Conservation (phyloP, 2,329 filamentous ascomycete genomes). For the Elsinoe batatas region DNA sequence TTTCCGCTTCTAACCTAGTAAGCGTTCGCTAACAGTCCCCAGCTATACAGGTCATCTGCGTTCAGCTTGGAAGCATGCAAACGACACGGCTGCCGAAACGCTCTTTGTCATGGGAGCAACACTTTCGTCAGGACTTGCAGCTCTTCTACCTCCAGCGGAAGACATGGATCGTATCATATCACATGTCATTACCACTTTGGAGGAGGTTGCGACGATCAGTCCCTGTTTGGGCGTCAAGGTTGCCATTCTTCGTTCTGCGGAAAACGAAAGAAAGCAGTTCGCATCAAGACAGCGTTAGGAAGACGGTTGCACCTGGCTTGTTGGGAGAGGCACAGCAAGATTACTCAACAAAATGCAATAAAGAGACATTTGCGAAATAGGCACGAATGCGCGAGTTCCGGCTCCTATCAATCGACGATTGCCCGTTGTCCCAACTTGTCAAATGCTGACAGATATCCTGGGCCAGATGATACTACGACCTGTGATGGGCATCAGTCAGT, state of each 20-base stretch:
- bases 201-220: slow-evolving; percentile 48
- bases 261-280: slow-evolving; percentile 4
- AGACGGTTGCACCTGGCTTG: background rate
- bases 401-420: background rate
- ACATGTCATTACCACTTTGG: slow-evolving; percentile 65
- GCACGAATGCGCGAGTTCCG: background rate
- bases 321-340: background rate
- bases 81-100: slow-evolving; percentile 74
- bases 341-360: background rate
- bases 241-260: background rate
- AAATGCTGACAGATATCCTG: background rate
- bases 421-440: background rate
- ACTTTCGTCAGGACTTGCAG: slow-evolving; percentile 63
- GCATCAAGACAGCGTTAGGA: background rate
- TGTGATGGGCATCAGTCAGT: background rate
- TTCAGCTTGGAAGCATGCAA: slow-evolving; percentile 75
- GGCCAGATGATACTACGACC: background rate
- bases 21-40: slow-evolving; percentile 16
- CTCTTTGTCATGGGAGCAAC: slow-evolving; percentile 76
- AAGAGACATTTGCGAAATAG: background rate
- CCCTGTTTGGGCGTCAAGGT: slow-evolving; percentile 6
- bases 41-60: slow-evolving; percentile 75
- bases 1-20: slow-evolving; percentile 18
- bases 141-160: slow-evolving; percentile 47
- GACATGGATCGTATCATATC: slow-evolving; percentile 67